Evolutionary conservation across 169 alveolate species (phyloP).

Genomic region (Cryptosporidium meleagridis): DNA sequence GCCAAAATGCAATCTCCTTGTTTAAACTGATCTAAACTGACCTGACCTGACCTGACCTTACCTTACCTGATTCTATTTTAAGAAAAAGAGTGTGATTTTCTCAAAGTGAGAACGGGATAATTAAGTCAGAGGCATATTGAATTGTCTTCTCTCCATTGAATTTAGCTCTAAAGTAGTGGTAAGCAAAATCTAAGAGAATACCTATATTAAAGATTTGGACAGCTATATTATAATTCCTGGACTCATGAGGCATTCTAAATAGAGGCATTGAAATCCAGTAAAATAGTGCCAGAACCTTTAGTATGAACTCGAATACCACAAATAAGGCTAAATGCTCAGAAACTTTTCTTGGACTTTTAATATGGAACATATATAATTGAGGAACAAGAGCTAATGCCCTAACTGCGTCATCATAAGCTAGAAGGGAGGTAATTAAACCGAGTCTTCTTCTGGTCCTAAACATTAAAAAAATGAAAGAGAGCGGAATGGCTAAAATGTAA

Average conservation of each 20-base stretch:
- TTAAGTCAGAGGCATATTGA: constrained; percentile 65
- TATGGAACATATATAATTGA: constrained; percentile 80
- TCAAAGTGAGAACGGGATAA: constrained; percentile 68
- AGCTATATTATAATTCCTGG: constrained; percentile 76
- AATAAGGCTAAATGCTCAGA: constrained; percentile 77
- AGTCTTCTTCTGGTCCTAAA: constrained; percentile 62
- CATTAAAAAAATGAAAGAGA: constrained; percentile 41
- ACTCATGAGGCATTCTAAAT: constrained; percentile 67
- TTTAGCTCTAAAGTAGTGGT: constrained; percentile 79
- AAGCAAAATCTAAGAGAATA: constrained; percentile 77
- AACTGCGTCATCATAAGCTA: constrained; percentile 78
- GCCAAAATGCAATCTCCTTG: background rate
- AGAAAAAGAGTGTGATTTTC: background rate
- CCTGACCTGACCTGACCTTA: background rate
- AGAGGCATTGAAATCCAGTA: constrained; percentile 79
- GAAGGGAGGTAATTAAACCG: constrained; percentile 57
- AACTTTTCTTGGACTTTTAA: constrained; percentile 78
- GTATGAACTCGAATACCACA: constrained; percentile 77
- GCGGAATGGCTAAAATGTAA: constrained; percentile 56
- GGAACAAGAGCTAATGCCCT: constrained; percentile 82
- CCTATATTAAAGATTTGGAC: constrained; percentile 78
- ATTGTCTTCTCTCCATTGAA: constrained; percentile 74
- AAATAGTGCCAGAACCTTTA: constrained; percentile 76
- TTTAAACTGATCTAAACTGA: background rate
- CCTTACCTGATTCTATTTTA: background rate